phyloP scores from a whole-genome alignment of 2,329 filamentous ascomycete species.

The Microdochium nivale region DNA sequence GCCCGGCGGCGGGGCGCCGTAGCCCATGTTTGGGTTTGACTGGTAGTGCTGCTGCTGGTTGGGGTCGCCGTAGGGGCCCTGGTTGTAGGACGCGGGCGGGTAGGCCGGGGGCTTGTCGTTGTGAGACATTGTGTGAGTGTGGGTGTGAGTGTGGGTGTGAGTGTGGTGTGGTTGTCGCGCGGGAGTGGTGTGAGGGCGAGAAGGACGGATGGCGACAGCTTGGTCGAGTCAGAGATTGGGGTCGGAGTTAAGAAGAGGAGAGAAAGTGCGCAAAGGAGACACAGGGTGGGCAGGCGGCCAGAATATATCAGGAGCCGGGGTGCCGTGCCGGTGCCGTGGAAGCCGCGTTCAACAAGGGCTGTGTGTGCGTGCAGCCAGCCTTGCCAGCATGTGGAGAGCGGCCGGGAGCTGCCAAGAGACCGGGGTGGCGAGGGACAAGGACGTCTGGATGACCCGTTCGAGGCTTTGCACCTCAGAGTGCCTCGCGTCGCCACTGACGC shows the following conservation, averaged over 20 bases:
- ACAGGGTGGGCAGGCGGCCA: not conserved
- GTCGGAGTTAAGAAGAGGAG: not conserved
- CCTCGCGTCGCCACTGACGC: no score
- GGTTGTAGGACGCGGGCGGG: not conserved
- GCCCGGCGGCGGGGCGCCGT: slow-evolving; percentile 29
- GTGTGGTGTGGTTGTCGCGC: not conserved
- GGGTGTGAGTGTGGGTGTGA: not conserved
- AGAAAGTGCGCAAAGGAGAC: not conserved
- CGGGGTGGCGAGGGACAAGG: no score
- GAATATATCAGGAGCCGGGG: not conserved
- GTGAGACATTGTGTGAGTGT: not conserved
- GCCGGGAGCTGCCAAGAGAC: no score
- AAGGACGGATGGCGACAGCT: no score
- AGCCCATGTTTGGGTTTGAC: slow-evolving; percentile 32
- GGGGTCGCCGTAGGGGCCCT: slow-evolving; percentile 9
- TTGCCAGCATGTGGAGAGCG: no score
- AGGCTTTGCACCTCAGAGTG: no score
- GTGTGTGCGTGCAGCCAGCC: no score
- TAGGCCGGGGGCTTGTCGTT: not conserved
- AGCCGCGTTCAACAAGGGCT: no score
- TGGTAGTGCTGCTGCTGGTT: slow-evolving; percentile 27
- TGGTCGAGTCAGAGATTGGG: no score
- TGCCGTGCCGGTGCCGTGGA: not conserved
- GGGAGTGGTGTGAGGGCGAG: no score
- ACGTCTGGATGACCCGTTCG: no score